phyloP scores from a whole-genome alignment of 495 filamentous ascomycete species.

The Hyaloscypha hepaticicola region DNA sequence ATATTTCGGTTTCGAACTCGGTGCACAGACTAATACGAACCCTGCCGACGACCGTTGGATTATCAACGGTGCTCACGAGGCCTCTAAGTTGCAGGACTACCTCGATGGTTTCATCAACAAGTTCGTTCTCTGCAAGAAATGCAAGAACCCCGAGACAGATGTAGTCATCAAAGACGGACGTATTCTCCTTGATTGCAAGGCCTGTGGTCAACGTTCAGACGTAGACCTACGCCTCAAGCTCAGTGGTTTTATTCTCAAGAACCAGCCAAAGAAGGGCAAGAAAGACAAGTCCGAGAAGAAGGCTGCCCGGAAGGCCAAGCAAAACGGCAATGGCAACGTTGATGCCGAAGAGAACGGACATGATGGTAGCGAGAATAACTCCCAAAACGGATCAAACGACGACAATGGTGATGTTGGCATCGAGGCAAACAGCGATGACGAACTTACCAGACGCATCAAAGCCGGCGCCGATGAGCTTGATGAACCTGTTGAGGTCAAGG shows the following conservation, averaged over 20 bases:
- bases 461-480: slow-evolving; percentile 76
- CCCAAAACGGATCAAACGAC: slow-evolving; percentile 66
- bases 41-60: slow-evolving; percentile 98
- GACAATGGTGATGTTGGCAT: slow-evolving; percentile 63
- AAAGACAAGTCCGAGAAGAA: slow-evolving; percentile 94
- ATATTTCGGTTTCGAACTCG: slow-evolving; percentile 98
- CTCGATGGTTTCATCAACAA: slow-evolving; percentile 97
- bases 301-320: slow-evolving; percentile 79
- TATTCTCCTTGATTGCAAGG: slow-evolving; percentile 96
- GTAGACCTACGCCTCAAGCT: slow-evolving; percentile 94
- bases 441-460: slow-evolving; percentile 86
- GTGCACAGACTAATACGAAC: slow-evolving; percentile 96
- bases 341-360: slow-evolving; percentile 57
- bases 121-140: slow-evolving; percentile 98
- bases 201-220: slow-evolving; percentile 87
- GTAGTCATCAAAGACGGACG: slow-evolving; percentile 88
- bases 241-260: slow-evolving; percentile 95
- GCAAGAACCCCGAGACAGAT: slow-evolving; percentile 98
- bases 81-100: slow-evolving; percentile 93
- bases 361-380: slow-evolving; percentile 63
- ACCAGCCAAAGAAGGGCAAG: slow-evolving; percentile 83
- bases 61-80: slow-evolving; percentile 98
- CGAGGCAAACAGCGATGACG: slow-evolving; percentile 86
- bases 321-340: slow-evolving; percentile 52
- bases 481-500: slow-evolving; percentile 62